Evolutionary conservation across 495 filamentous ascomycete species (phyloP).

Genomic region (Aspergillus indologenus): DNA sequence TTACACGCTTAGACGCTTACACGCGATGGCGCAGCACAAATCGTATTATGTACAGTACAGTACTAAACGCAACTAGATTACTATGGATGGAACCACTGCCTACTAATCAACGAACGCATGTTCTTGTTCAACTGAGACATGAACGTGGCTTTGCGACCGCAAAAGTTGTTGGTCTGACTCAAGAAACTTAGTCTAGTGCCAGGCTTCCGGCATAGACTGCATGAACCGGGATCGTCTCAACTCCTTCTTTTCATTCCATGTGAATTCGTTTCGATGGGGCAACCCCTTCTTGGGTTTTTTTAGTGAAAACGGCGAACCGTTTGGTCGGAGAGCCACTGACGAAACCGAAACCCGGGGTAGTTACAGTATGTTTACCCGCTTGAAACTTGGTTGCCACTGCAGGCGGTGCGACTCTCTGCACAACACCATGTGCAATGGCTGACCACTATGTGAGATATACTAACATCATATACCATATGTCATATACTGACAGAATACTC

Average conservation of each 20-base stretch:
- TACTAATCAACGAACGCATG: background rate
- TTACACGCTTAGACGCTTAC: no score
- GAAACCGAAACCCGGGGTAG: background rate
- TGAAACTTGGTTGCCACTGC: no score
- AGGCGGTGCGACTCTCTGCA: no score
- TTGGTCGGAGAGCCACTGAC: background rate
- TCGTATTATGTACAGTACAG: background rate
- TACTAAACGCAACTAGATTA: background rate
- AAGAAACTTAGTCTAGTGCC: background rate
- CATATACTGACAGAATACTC: no score
- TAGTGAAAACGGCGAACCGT: background rate
- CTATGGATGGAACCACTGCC: background rate
- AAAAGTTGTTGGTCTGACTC: background rate
- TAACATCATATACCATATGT: no score
- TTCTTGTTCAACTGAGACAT: background rate
- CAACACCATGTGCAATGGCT: no score
- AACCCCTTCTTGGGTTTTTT: background rate
- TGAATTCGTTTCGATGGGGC: background rate
- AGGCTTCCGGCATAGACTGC: no score
- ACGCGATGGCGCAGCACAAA: background rate
- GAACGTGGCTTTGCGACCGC: background rate
- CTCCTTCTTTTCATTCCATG: background rate
- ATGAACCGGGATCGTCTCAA: background rate
- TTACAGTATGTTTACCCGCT: no score
- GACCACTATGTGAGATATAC: no score